These are phyloP conservation scores for Lentinula raphanica DNA, from an alignment of 768 basidiomycete genomes.

Conservation along the genomic window DNA sequence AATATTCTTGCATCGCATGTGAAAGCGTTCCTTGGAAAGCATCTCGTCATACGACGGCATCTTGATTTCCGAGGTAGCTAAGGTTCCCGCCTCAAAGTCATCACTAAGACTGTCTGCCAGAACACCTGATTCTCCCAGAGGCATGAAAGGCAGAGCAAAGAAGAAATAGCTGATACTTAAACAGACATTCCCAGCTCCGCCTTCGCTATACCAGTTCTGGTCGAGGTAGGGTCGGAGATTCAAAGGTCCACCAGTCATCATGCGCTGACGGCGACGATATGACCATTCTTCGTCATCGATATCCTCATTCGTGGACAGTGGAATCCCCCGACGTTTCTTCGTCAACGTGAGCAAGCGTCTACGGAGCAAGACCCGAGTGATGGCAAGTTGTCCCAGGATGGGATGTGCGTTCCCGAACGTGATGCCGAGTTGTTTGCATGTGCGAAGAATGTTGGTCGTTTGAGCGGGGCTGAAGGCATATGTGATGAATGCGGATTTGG, in stretches of 20 bases:
- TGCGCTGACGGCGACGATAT: conserved; percentile 41
- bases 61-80: conserved; percentile 8
- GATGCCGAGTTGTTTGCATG: conserved; percentile 35
- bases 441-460: conserved; percentile 25
- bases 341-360: neutral
- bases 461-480: conserved; percentile 23
- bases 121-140: conserved; percentile 24
- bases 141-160: conserved; percentile 43
- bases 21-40: conserved; percentile 42
- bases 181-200: conserved; percentile 28
- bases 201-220: conserved; percentile 36
- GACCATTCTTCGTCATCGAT: conserved; percentile 50
- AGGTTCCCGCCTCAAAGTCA: too few relatives aligned
- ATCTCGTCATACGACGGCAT: conserved; percentile 38
- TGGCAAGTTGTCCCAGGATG: conserved; percentile 46
- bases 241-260: conserved; percentile 43
- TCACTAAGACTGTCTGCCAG: too few relatives aligned
- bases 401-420: conserved; percentile 50
- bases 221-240: conserved; percentile 49
- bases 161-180: conserved; percentile 29
- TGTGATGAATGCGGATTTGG: conserved; percentile 24
- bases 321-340: neutral
- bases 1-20: conserved; percentile 34
- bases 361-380: conserved; percentile 40
- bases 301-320: conserved; percentile 36